Evolutionary conservation across 345 rosid genomes (phyloP).

Genomic region (Eucalyptus decipiens): DNA sequence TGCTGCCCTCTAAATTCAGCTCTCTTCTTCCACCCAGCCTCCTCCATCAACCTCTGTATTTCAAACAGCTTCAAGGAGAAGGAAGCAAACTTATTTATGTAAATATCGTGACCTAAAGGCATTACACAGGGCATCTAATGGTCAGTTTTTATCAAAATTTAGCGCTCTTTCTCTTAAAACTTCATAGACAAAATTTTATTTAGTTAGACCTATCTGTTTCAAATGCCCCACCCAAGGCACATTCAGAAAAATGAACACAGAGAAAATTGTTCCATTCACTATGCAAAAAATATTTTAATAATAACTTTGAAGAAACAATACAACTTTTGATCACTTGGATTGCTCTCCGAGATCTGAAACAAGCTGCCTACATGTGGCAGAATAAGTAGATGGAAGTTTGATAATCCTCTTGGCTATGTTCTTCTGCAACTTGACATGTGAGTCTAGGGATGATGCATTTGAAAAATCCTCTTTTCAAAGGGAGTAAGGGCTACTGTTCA

Average conservation of each 20-base stretch:
- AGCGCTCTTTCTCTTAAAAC: not conserved
- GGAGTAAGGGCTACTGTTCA: not conserved
- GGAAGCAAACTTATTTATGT: not conserved
- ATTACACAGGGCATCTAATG: not conserved
- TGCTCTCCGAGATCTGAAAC: not conserved
- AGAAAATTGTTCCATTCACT: not conserved
- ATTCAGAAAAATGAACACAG: not conserved
- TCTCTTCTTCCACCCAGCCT: not conserved
- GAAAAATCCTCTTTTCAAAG: not conserved
- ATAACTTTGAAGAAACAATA: not conserved
- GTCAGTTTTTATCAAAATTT: not conserved
- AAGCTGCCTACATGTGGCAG: not conserved
- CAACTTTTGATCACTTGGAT: not conserved
- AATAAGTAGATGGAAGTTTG: not conserved
- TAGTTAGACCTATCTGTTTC: not conserved
- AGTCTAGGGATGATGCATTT: not conserved
- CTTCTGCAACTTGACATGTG: not conserved
- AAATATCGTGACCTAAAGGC: not conserved
- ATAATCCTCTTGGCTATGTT: not conserved
- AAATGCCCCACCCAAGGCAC: not conserved
- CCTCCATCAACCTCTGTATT: not conserved
- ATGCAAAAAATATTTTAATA: not conserved
- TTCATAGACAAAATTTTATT: not conserved
- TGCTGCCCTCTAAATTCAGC: not conserved
- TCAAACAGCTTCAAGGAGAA: not conserved